Evolutionary conservation across 805 yeast genomes (phyloP).

Genomic region (Saccharomyces jurei): DNA sequence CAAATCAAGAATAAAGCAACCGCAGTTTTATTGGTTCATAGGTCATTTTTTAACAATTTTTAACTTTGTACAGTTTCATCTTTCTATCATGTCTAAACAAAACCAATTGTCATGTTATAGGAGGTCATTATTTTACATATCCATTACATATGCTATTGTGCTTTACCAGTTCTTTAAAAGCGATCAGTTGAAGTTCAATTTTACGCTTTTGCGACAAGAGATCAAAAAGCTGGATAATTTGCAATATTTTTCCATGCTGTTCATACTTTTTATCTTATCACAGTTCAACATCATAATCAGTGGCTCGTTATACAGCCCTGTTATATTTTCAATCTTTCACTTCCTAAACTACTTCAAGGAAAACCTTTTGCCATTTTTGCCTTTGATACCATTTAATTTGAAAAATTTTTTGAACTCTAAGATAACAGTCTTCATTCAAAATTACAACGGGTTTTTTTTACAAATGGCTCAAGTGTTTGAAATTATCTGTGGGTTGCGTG

Average conservation of each 20-base stretch:
- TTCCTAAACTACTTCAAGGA: slow-evolving; percentile 50
- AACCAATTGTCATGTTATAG: slow-evolving; percentile 33
- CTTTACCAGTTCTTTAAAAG: slow-evolving; percentile 50
- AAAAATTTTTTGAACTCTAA: slow-evolving; percentile 25
- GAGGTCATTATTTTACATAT: slow-evolving; percentile 41
- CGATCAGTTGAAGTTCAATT: slow-evolving; percentile 29
- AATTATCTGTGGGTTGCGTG: slow-evolving; percentile 34
- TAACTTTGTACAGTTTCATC: slow-evolving; percentile 34
- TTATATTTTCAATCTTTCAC: slow-evolving; percentile 58
- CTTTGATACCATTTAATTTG: slow-evolving; percentile 21
- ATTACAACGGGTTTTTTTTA: slow-evolving; percentile 38
- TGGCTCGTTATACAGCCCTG: slow-evolving; percentile 51
- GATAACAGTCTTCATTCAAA: slow-evolving; percentile 30
- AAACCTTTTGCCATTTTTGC: slow-evolving; percentile 44
- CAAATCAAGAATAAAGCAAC: slow-evolving; percentile 32
- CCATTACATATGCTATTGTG: slow-evolving; percentile 56
- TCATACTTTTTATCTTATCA: slow-evolving; percentile 37
- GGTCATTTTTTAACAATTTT: slow-evolving; percentile 47
- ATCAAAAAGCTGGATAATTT: slow-evolving; percentile 44
- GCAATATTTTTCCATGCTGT: slow-evolving; percentile 47
- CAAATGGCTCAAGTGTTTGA: slow-evolving; percentile 41
- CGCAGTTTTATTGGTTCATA: slow-evolving; percentile 64
- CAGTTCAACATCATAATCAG: slow-evolving; percentile 35
- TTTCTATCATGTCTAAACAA: slow-evolving; percentile 36
- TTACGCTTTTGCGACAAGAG: slow-evolving; percentile 27